Percentiles rank a stretch among this genome's conserved stretches.
phyloP scores from a whole-genome alignment of 176 grass and related monocot genomes.

The Eragrostis nindensis region DNA sequence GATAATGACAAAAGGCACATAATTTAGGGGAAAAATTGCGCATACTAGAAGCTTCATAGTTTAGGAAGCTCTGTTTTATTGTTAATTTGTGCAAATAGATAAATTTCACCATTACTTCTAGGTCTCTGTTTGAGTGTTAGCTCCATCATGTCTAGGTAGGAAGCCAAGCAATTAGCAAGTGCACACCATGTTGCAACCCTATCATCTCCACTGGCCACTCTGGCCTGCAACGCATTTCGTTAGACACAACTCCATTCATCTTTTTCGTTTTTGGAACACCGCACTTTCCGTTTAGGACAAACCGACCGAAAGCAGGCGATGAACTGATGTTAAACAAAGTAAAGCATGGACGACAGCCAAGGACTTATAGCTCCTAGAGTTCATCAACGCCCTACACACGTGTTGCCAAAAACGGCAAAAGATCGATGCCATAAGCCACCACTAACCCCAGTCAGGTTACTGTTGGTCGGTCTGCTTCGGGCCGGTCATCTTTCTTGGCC shows the following conservation, averaged over 20 bases:
- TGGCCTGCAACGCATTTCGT: not conserved
- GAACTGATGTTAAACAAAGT: constrained; percentile 33
- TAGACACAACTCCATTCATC: not conserved
- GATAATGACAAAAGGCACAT: not conserved
- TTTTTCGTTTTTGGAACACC: constrained; percentile 26
- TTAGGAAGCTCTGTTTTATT: not conserved
- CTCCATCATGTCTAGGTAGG: not conserved
- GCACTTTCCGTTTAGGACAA: constrained; percentile 38
- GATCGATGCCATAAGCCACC: constrained; percentile 24
- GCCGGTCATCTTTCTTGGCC: constrained; percentile 27
- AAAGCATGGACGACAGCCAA: constrained; percentile 29
- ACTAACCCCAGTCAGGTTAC: constrained; percentile 53
- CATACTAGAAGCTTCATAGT: not conserved
- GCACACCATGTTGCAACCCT: not conserved
- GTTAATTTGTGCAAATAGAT: not conserved
- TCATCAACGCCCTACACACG: constrained; percentile 32
- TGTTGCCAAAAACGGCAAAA: constrained; percentile 51
- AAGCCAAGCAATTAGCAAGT: not conserved
- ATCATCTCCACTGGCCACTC: constrained; percentile 11
- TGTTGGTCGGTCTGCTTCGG: constrained; percentile 43
- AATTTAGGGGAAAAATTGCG: not conserved
- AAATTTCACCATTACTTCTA: not conserved
- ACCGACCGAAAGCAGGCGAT: constrained; percentile 52
- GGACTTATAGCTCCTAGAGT: not conserved
- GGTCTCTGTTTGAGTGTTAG: not conserved